Percentiles rank a stretch among this genome's conserved stretches.
These are phyloP conservation scores for Auxenochlorella protothecoides DNA, from an alignment of 139 green algal species.

Conservation along the genomic window DNA sequence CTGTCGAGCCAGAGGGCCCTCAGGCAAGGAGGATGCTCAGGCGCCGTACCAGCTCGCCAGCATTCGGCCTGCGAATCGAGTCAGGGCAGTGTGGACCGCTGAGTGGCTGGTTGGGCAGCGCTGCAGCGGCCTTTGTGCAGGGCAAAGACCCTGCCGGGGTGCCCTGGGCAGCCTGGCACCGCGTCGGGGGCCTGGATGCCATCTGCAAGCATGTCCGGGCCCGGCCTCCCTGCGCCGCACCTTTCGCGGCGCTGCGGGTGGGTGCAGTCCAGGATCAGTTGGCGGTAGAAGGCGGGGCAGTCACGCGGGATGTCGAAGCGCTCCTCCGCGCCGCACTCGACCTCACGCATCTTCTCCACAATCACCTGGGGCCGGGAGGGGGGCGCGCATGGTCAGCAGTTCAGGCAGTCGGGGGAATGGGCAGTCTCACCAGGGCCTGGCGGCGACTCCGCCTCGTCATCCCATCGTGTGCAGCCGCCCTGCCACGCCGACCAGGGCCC, in stretches of 20 bases:
- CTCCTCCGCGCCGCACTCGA: neutral
- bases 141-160: no score
- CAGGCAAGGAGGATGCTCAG: no score
- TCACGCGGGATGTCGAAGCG: neutral
- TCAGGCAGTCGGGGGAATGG: neutral
- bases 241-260: neutral
- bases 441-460: neutral
- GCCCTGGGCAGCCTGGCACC: no score
- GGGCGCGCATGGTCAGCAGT: neutral
- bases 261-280: slow-evolving; percentile 10
- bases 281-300: neutral
- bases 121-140: no score
- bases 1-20: no score
- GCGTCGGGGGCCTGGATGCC: no score
- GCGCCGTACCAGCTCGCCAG: no score
- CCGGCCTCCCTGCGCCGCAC: neutral
- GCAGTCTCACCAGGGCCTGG: neutral
- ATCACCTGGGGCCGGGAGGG: neutral
- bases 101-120: no score
- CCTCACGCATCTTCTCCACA: neutral
- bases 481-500: neutral
- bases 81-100: no score
- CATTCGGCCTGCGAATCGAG: no score
- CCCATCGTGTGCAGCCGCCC: neutral
- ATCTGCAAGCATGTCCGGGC: no score